Percentiles rank a stretch among this genome's conserved stretches.
These are phyloP conservation scores for Diplocarpon rosae DNA, from an alignment of 2,329 filamentous ascomycete species.

Conservation along the genomic window DNA sequence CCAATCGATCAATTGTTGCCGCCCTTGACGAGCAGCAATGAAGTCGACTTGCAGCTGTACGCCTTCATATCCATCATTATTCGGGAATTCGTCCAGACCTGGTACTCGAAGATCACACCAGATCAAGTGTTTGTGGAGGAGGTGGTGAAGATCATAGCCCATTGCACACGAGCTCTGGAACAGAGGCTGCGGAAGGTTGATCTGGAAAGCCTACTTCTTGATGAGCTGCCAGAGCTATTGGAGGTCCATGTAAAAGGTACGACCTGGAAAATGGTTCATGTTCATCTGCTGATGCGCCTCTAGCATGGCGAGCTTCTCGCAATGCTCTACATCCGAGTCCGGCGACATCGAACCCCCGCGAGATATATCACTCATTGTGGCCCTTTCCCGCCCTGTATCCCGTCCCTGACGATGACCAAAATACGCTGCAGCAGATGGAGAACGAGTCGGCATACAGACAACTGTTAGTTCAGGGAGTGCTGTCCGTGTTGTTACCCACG, in stretches of 20 bases:
- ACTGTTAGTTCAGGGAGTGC: slow-evolving; percentile 69
- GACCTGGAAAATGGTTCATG: neutral
- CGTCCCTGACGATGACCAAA: slow-evolving; percentile 44
- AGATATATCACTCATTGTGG: slow-evolving; percentile 73
- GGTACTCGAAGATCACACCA: slow-evolving; percentile 87
- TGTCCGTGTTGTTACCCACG: slow-evolving; percentile 78
- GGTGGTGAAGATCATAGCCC: slow-evolving; percentile 80
- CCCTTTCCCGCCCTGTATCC: slow-evolving; percentile 74
- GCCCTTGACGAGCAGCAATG: slow-evolving; percentile 86
- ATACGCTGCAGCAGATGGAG: slow-evolving; percentile 51
- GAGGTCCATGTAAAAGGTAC: slow-evolving; percentile 73
- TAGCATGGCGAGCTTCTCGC: slow-evolving; percentile 64
- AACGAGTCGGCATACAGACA: slow-evolving; percentile 82
- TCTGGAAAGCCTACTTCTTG: slow-evolving; percentile 68
- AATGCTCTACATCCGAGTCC: slow-evolving; percentile 46
- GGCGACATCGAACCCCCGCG: slow-evolving; percentile 49
- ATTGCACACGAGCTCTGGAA: slow-evolving; percentile 79
- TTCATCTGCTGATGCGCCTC: slow-evolving; percentile 15
- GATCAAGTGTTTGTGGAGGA: slow-evolving; percentile 83
- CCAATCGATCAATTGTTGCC: slow-evolving; percentile 76
- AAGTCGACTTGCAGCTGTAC: slow-evolving; percentile 87
- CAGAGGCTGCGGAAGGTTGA: slow-evolving; percentile 75
- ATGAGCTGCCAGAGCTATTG: slow-evolving; percentile 77
- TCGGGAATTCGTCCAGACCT: slow-evolving; percentile 80
- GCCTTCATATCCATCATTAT: slow-evolving; percentile 83